These are phyloP conservation scores for Ceratocystis cubensis DNA, from an alignment of 2,329 filamentous ascomycete species.

Conservation along the genomic window DNA sequence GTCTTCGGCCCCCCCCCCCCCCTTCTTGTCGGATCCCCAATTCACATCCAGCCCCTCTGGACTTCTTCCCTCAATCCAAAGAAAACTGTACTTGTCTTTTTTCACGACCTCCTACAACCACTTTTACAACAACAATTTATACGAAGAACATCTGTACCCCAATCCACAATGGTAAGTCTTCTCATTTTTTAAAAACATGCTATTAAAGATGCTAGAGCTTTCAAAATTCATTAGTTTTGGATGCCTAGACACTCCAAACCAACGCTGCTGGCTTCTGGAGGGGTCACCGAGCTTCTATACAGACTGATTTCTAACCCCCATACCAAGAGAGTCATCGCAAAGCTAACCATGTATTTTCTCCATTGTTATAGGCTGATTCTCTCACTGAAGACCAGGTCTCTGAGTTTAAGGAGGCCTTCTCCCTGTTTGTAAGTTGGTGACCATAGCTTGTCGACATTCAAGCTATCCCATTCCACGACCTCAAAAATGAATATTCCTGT, in stretches of 20 bases:
- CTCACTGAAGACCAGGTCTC: slow-evolving; percentile 99
- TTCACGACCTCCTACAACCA: background rate
- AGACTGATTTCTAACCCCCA: slow-evolving; percentile 12
- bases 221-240: background rate
- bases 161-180: slow-evolving; percentile 20
- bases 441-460: background rate
- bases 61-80: background rate
- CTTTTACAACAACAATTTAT: background rate
- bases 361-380: slow-evolving; percentile 65
- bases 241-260: too few relatives aligned
- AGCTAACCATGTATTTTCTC: slow-evolving; percentile 2
- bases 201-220: background rate
- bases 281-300: background rate
- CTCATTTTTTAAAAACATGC: background rate
- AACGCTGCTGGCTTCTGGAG: background rate
- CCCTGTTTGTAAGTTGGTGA: slow-evolving; percentile 75
- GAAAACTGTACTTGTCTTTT: background rate
- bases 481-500: background rate
- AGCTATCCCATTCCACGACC: background rate
- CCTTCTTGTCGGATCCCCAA: background rate
- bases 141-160: background rate
- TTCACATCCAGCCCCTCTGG: slow-evolving; percentile 1
- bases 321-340: background rate
- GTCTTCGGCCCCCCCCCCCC: background rate
- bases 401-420: slow-evolving; percentile 99